Evolutionary conservation across 2,329 filamentous ascomycete species (phyloP).

Genomic region (Epichloe elymi): DNA sequence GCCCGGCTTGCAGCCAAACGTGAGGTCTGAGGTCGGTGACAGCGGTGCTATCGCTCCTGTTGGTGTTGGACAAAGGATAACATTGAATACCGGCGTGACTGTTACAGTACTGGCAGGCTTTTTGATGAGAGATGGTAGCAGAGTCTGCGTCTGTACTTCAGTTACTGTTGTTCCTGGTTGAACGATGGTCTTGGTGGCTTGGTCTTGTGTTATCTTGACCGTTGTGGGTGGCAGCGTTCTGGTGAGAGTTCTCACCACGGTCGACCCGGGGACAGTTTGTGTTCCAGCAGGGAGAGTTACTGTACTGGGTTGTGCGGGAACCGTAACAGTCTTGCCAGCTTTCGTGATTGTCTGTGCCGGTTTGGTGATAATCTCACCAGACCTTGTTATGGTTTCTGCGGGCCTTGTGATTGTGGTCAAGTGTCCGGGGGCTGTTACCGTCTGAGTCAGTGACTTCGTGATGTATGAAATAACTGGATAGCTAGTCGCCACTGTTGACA

Average conservation of each 20-base stretch:
- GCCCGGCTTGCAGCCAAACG: conserved; percentile 41
- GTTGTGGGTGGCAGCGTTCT: conserved; percentile 5
- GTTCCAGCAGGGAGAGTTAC: conserved; percentile 15
- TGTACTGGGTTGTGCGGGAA: conserved; percentile 13
- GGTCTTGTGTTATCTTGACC: conserved; percentile 8
- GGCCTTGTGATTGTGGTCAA: conserved; percentile 5
- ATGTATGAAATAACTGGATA: conserved; percentile 8
- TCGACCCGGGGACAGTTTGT: conserved; percentile 7
- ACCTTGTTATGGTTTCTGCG: conserved; percentile 2
- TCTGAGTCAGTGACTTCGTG: conserved; percentile 5
- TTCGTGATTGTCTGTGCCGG: conserved; percentile 5
- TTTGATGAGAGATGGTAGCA: conserved; percentile 15
- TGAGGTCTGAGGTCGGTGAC: conserved; percentile 26
- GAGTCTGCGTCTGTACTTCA: conserved; percentile 18
- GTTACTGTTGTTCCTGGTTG: conserved; percentile 16
- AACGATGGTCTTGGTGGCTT: conserved; percentile 20
- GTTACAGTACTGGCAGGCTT: conserved; percentile 17
- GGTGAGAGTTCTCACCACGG: conserved; percentile 5
- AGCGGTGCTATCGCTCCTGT: conserved; percentile 23
- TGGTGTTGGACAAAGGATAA: conserved; percentile 32
- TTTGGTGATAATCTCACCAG: conserved; percentile 5
- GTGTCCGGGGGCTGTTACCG: conserved; percentile 4
- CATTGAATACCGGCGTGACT: conserved; percentile 14
- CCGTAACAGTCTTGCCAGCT: conserved; percentile 11
- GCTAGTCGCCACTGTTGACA: conserved; percentile 7